Evolutionary conservation across 108 stramenopile species (phyloP), one percentile per base, ranked within the genome.

Genomic region (Skeletonema menzelii): DNA sequence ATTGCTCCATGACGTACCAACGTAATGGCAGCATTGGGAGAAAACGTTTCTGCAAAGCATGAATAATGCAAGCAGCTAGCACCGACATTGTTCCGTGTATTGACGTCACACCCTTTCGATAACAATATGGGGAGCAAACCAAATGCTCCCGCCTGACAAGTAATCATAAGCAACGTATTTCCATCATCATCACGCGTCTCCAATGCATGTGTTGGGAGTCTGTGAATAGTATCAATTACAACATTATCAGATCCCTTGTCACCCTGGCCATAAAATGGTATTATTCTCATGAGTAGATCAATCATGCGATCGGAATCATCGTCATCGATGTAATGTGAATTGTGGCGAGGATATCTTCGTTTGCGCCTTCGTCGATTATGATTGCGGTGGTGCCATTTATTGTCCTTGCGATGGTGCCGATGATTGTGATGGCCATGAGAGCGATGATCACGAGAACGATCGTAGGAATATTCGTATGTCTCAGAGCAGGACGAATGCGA

Each of bases 41-140:
- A 68, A 57, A 82, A 85, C 0, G 81, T 67, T 59, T 85, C 85
- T 3, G 73, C 59, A 53, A 74, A 85, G 47, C 73, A 75, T 17
- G 72, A 59, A 59, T 59, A 85, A 38, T 85, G 82, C 32, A 85
- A 66, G 40, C 67, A 46, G 27, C 66, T 76, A 40, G 61, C 85
- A 42, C 82, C 82, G 57, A 56, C 24, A 38, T 77, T 78, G 55
- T 85, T 85, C n/a, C 67, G 57, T 12, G 75, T 67, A 46, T 83
- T 85, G 11, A 71, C 70, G 59, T 82, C 58, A 32, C 82, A 78
- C 11, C 85, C 85, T 37, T 83, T 82, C 17, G 56, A 56, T 17
- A 85, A 22, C 26, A 85, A 57, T 2, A 58, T 67, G 15, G 76
- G 62, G 17, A 83, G 35, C 0, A 85, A 67, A 63, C 72, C 79